A percentile compares a stretch with the other conserved stretches of the same genome.
phyloP scores from a whole-genome alignment of 306 rosid species.

The Trifolium fragiferum region DNA sequence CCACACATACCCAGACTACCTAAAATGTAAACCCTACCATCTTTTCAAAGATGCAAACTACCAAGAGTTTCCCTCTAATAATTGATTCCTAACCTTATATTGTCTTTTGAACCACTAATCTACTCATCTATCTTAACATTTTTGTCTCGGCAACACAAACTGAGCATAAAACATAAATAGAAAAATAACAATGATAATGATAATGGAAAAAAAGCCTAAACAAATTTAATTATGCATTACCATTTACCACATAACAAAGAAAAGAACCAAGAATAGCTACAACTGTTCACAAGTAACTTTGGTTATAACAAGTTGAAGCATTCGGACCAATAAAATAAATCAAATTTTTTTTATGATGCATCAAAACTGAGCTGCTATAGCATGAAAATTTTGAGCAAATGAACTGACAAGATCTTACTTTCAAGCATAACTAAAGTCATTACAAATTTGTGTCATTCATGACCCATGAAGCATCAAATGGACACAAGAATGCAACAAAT shows the following conservation, averaged over 20 bases:
- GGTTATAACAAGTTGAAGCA: constrained; percentile 26
- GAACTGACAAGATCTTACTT: constrained; percentile 20
- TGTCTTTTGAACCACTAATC: background rate
- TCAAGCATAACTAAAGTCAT: constrained; percentile 8
- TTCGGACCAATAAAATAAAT: background rate
- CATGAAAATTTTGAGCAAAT: constrained; percentile 2
- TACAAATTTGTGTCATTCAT: constrained; percentile 6
- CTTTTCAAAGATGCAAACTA: background rate
- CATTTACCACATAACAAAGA: background rate
- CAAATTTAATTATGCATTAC: constrained; percentile 16
- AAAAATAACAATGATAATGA: constrained; percentile 13
- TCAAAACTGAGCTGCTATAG: constrained; percentile 25
- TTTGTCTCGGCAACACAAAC: background rate
- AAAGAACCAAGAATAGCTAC: constrained; percentile 3
- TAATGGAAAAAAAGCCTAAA: background rate
- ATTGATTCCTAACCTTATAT: background rate
- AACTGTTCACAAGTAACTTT: constrained; percentile 15
- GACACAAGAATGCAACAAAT: background rate
- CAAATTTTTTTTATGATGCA: background rate
- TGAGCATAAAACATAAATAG: background rate
- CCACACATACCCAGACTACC: background rate
- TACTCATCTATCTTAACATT: background rate
- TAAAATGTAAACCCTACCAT: background rate
- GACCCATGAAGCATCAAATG: background rate
- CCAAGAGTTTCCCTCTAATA: background rate